Base-by-base conservation (phyloP, 345 rosid genomes). In the Citrus cavaleriei region DNA sequence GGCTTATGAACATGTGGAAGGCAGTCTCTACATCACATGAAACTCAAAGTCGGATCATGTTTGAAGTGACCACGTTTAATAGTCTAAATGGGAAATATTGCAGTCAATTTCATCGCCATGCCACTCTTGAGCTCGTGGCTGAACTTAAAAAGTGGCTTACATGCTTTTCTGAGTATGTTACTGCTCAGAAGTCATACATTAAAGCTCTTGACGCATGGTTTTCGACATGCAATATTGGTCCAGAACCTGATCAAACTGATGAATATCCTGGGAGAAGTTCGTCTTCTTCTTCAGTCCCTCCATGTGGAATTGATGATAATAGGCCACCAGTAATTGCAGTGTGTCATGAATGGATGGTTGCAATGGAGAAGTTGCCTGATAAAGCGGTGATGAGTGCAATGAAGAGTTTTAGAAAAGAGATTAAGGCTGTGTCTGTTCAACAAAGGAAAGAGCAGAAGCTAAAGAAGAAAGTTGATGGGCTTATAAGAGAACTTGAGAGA, bases 171-270 rank as follows among this genome's bases (percentile, higher is more conserved):
- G 63, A 74, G 6, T 84, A 80, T 77, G 69, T 85, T 8, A 37
- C 88, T 57, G 57, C 84, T 9, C 89, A 84, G 65, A 86, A 81
- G 74, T 73, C 84, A 42, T 88, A 88, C 67, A 78, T 88, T 66
- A 83, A 85, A 80, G 84, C 89, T 19, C 83, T 88, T n/a, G 18
- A 76, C 14, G 76, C 82, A 32, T 88, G 91, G 91, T 74, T 88
- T 38, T 80, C 79, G 30, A 77, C 77, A 72, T 84, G 82, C 81
- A 46, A 75, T 77, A 72, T 65, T 68, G 76, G 55, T 68, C 86
- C 86, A 13, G 85, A 88, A 68, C 74, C 75, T 63, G 81, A 83
- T 32, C 24, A 32, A 7, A 24, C 9, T 65, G 55, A n/a, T 21
- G 51, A 67, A 37, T n/a, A 66, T 8, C n/a, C 51, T 9, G 51